Base-by-base conservation (phyloP, 352 stramenopile species). In the Hyaloperonospora brassicae region DNA sequence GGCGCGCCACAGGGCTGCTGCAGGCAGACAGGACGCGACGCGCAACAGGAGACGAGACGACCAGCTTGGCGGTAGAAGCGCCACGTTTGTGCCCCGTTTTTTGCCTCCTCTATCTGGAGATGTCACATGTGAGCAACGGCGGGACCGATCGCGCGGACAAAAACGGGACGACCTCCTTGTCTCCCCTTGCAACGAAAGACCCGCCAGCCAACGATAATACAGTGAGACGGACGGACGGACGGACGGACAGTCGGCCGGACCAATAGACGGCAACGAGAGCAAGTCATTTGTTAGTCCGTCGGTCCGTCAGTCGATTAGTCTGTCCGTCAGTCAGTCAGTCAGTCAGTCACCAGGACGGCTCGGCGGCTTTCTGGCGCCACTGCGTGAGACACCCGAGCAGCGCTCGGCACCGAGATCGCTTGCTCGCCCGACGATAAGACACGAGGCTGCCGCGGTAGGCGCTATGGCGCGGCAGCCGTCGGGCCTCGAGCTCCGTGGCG, bases 371-470 rank as follows among this genome's bases (percentile, higher is more conserved):
- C 46, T 64, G 59, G 45, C 51, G 50, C 68, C 70, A 89, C 25
- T 71, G 65, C 25, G 46, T 49, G 1, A 89, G 46, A 53, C 68
- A 73, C 41, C 62, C 25, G 25, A 86, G 55, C 5, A 71, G 64
- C 1, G 76, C 62, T 44, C 72, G 76, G 56, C 74, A 86, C 36
- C 66, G 68, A 8, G 63, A 52, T 10, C 67, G 75, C 52, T 79
- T 87, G 61, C 58, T 73, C 21, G 72, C 50, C 23, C 74, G 70
- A 24, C 78, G 76, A 57, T 86, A 74, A 34, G 66, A 64, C 24
- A 91, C 77, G 31, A 91, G 66, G 27, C 78, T 89, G 40, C 80
- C 80, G 13, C 76, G 80, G 44, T 87, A 86, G 2, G 66, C 69
- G 41, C 74, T 87, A 35, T 68, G 76, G 30, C 74, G 72, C 9